These are phyloP conservation scores for Ceriops decandra DNA, from an alignment of 345 rosid species.

Conservation along the genomic window DNA sequence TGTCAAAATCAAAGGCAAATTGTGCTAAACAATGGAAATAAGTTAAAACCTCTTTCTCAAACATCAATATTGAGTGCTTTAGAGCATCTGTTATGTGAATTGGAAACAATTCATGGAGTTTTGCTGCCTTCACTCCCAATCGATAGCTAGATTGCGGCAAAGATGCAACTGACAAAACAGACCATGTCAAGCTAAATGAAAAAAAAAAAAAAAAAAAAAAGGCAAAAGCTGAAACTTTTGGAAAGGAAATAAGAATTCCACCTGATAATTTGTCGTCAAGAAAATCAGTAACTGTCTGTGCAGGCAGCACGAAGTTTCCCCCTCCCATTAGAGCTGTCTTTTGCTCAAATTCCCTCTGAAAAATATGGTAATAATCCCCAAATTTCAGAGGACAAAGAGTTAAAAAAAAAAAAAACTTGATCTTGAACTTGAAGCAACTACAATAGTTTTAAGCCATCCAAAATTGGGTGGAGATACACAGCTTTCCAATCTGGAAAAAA, in stretches of 20 bases:
- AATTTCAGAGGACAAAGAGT: neutral
- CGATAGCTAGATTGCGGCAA: conserved; percentile 91
- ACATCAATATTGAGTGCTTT: conserved; percentile 55
- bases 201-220: neutral
- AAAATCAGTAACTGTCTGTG: conserved; percentile 81
- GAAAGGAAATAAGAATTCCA: conserved; percentile 16
- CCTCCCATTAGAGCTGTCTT: conserved; percentile 92
- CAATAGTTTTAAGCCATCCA: neutral
- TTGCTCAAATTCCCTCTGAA: conserved; percentile 82
- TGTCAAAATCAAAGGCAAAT: neutral
- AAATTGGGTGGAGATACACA: neutral
- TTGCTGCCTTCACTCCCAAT: conserved; percentile 78
- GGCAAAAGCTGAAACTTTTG: neutral
- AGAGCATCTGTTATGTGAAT: conserved; percentile 64
- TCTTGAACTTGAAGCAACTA: conserved; percentile 4
- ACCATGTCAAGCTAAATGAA: conserved; percentile 14
- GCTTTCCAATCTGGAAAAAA: too few species aligned
- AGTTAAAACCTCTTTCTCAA: conserved; percentile 67
- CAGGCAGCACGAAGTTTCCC: conserved; percentile 76
- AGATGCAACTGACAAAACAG: conserved; percentile 50
- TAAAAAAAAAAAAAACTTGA: neutral
- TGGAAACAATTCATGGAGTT: conserved; percentile 78
- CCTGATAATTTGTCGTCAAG: conserved; percentile 73
- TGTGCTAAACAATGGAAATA: neutral
- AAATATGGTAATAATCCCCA: conserved; percentile 11